A percentile compares a stretch with the other conserved stretches of the same genome.
phyloP scores from a whole-genome alignment of 2,329 filamentous ascomycete species.

The Leptographium flavum region DNA sequence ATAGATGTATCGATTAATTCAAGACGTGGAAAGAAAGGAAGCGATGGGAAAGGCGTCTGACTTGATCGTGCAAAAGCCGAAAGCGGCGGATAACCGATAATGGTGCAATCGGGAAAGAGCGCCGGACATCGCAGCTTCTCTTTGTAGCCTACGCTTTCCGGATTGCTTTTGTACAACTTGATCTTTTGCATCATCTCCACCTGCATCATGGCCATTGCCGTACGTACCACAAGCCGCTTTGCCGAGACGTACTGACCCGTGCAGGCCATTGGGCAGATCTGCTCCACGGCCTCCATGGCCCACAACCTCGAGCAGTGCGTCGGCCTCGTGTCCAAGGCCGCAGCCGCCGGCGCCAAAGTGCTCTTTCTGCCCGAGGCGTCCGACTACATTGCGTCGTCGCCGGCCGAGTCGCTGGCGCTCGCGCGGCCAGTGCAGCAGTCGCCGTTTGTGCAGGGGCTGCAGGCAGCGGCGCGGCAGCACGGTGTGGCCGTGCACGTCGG shows the following conservation, averaged over 20 bases:
- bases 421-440: conserved; percentile 51
- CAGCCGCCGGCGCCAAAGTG: conserved; percentile 62
- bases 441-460: conserved; percentile 64
- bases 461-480: conserved; percentile 48
- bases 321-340: conserved; percentile 56
- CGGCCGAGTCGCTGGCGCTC: conserved; percentile 54
- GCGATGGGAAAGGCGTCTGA: too few species aligned
- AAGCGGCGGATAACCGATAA: background rate
- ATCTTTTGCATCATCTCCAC: too few species aligned
- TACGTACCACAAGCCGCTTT: background rate
- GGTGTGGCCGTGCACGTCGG: conserved; percentile 69
- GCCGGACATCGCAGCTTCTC: too few species aligned
- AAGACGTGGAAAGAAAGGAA: too few species aligned
- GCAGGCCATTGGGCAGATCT: conserved; percentile 80
- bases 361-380: conserved; percentile 87
- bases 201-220: conserved; percentile 1
- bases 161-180: too few species aligned
- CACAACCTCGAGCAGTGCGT: conserved; percentile 72
- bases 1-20: background rate
- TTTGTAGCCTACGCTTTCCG: too few species aligned
- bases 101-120: background rate
- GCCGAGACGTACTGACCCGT: too few species aligned
- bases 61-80: background rate
- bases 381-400: conserved; percentile 68
- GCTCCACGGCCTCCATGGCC: conserved; percentile 63